Conservation (phyloP, 139 green algal species). For the Pseudopediastrum boryanum region DNA sequence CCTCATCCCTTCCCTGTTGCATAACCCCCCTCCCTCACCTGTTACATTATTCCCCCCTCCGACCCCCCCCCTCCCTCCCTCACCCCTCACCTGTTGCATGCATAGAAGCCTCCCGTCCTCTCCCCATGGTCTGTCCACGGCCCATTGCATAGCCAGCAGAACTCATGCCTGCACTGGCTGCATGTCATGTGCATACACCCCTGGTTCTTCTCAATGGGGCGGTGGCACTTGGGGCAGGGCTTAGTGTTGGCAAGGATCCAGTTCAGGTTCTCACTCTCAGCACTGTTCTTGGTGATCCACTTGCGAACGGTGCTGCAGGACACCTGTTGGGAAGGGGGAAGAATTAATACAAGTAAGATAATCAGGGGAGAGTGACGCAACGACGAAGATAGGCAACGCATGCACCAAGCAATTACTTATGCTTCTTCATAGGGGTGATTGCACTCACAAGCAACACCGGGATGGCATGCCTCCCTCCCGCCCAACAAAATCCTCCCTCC, state of each 20-base stretch:
- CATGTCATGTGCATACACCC: constrained; percentile 96
- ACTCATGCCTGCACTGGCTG: constrained; percentile 80
- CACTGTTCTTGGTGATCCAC: constrained; percentile 87
- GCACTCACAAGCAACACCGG: no score
- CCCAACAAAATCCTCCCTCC: no score
- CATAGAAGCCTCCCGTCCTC: constrained; percentile 95
- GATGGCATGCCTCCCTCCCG: no score
- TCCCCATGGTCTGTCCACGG: constrained; percentile 95
- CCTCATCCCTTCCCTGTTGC: no score
- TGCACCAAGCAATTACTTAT: no score
- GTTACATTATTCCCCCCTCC: no score
- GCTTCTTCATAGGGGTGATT: no score
- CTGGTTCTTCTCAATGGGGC: constrained; percentile 95
- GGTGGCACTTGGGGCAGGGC: constrained; percentile 89
- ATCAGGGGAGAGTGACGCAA: constrained; percentile 1
- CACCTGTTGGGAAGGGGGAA: constrained; percentile 40
- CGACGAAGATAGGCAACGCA: neutral
- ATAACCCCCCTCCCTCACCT: no score
- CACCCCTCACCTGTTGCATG: constrained; percentile 86
- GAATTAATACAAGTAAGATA: neutral
- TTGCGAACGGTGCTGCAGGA: constrained; percentile 81
- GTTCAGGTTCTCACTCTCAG: constrained; percentile 89
- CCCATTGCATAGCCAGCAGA: constrained; percentile 92
- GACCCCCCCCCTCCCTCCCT: no score
- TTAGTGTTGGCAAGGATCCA: constrained; percentile 92